Base-by-base conservation (phyloP, 148 eudicot species). In the Simmondsia chinensis region DNA sequence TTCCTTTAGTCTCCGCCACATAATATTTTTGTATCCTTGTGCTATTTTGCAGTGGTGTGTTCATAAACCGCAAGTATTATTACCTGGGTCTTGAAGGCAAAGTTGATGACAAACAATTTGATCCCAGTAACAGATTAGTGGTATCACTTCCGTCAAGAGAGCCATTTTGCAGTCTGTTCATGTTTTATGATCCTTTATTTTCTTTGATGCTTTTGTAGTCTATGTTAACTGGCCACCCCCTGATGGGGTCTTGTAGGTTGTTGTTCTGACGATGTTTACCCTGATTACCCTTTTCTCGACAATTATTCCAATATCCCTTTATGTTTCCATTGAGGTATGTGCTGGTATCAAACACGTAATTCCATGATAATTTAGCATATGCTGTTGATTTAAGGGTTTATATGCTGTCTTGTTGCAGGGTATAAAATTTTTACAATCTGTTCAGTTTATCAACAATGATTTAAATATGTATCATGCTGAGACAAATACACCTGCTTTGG, bases 281-380 rank as follows among this genome's bases (percentile, higher is more conserved):
- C 70, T 91, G 13, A 86, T 91, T 50, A 91, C 99, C 66, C 73
- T 91, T 34, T 91, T 79, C 74, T 91, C 99, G 43, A 82, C 99
- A 29, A 78, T 91, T 57, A 91, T 91, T 56, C 99, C 99, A 29
- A 91, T 91, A 56, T 91, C 99, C 26, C 95, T 91, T 24, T 91
- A 91, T 62, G 99, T 91, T 59, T 85, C 99, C 31, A 82, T 91
- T 57, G 99, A 91, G 99, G 99, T 82, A 76, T 43, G 15, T 41
- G 10, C 35, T 49, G 17, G 15, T n/a, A n/a, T n/a, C n/a, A n/a
- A n/a, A n/a, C n/a, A n/a, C n/a, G n/a, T n/a, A n/a, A n/a, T n/a
- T n/a, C n/a, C n/a, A n/a, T n/a, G n/a, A n/a, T n/a, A n/a, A n/a
- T n/a, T n/a, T n/a, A n/a, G n/a, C 15, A 24, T 10, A 11, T 32